Conservation (phyloP, 2,329 filamentous ascomycete species). For the Botryosphaeria dothidea region DNA sequence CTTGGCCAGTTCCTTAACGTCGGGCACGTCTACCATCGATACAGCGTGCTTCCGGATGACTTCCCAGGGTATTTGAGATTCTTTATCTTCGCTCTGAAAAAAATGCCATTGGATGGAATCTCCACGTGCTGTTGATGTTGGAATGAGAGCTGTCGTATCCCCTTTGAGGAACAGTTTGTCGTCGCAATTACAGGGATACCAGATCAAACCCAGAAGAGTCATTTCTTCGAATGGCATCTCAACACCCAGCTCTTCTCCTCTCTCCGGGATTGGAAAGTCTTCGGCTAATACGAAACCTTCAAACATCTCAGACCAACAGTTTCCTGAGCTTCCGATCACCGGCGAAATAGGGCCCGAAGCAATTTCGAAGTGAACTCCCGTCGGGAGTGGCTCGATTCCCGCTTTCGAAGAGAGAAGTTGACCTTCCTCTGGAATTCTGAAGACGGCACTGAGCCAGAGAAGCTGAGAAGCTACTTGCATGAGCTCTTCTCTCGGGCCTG, state of each 20-base stretch:
- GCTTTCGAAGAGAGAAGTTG: neutral
- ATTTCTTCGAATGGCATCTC: neutral
- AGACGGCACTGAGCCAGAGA: neutral
- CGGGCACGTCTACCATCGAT: neutral
- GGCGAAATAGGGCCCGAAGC: neutral
- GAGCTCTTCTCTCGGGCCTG: neutral
- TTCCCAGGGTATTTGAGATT: neutral
- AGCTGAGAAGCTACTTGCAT: neutral
- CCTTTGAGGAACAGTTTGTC: neutral
- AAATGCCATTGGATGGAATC: neutral
- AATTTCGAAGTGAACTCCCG: neutral
- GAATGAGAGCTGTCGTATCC: neutral
- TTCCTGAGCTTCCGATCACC: too few species aligned
- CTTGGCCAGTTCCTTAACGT: neutral
- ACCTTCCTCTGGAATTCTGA: neutral
- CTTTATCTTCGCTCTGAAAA: neutral
- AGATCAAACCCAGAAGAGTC: neutral
- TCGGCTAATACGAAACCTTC: neutral
- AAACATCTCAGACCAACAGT: neutral
- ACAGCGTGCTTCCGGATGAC: neutral
- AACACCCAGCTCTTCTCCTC: neutral
- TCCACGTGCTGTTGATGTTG: neutral
- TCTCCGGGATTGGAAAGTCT: neutral
- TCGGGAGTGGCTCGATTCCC: neutral
- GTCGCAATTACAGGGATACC: neutral